Evolutionary conservation across 2,329 filamentous ascomycete genomes (phyloP), one percentile per base, ranked within the genome.

Genomic region (Alternaria conjuncta): DNA sequence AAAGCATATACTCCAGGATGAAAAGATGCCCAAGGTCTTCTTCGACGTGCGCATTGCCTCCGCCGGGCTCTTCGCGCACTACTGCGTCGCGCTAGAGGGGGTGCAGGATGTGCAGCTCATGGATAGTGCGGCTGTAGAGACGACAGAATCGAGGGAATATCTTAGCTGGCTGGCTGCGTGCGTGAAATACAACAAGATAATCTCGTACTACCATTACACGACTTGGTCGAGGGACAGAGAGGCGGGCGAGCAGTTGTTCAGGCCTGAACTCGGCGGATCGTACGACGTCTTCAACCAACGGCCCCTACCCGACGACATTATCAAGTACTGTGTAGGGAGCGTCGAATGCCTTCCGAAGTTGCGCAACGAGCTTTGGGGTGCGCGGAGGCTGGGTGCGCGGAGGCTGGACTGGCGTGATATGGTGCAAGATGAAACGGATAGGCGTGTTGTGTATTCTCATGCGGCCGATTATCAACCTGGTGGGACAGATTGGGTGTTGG

Each of bases 21-120:
- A 50, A 32, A 46, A 65, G 0, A 77, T 78, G 21, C 55, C 70
- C 9, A 75, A 75, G 26, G 70, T 70, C 30, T 75, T 76, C 63
- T 77, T 75, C 61, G 73, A 77, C 59, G 71, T 73, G 7, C 71
- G 72, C 4, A 75, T 71, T 53, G 73, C 73, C 49, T 74, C 75
- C 10, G 72, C 71, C 55, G 73, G 71, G 5, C 47, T 76, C 5
- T 75, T 68, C 53, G 32, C 63, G 0, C 70, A 67, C 32, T 74
- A 59, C 57, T 43, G 60, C 4, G 26, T 65, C 12, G 51, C 45
- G 0, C 21, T 65, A 4, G 18, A 53, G 10, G 60, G 60, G 1
- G 43, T 65, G 6, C 23, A 60, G 28, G 63, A 65, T 10, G 21
- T 65, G 9, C 60, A 63, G 25, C 51, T 63, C 6, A 57, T 65